Conservation (phyloP, 805 yeast genomes). For the Myxozyma lipomycoides region DNA sequence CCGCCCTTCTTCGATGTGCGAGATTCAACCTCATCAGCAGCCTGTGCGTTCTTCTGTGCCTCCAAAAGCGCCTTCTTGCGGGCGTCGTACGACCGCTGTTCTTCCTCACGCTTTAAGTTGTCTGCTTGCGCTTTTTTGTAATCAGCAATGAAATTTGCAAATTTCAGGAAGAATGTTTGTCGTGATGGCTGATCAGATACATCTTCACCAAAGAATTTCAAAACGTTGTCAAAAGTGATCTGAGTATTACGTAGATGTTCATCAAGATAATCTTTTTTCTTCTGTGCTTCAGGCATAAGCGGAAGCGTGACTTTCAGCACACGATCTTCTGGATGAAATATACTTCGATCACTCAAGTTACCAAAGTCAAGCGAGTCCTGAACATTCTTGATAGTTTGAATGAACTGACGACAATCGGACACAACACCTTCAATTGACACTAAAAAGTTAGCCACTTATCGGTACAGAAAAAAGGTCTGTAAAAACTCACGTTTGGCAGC, state of each 20-base stretch:
- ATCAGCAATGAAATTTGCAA: conserved; percentile 72
- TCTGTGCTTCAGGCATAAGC: conserved; percentile 69
- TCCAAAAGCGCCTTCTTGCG: conserved; percentile 61
- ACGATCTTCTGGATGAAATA: conserved; percentile 79
- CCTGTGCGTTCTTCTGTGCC: conserved; percentile 39
- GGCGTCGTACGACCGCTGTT: conserved; percentile 68
- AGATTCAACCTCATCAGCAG: conserved; percentile 25
- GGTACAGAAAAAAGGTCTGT: background rate
- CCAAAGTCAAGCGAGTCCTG: conserved; percentile 74
- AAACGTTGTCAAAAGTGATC: conserved; percentile 61
- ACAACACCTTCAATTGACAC: conserved; percentile 77
- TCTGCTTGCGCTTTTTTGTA: conserved; percentile 77
- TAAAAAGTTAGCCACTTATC: background rate
- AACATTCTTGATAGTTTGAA: conserved; percentile 61
- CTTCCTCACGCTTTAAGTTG: conserved; percentile 77
- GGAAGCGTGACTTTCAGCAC: conserved; percentile 59
- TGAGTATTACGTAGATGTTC: conserved; percentile 61
- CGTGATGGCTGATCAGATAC: conserved; percentile 62
- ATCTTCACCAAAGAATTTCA: conserved; percentile 91
- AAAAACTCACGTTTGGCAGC: conserved; percentile 50
- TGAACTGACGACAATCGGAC: conserved; percentile 63
- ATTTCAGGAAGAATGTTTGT: conserved; percentile 68
- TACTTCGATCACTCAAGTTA: conserved; percentile 70
- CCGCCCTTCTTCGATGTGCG: conserved; percentile 30
- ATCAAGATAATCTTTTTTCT: conserved; percentile 60